These are phyloP conservation scores for Phytophthora melonis DNA, from an alignment of 352 stramenopile genomes.

Conservation along the genomic window DNA sequence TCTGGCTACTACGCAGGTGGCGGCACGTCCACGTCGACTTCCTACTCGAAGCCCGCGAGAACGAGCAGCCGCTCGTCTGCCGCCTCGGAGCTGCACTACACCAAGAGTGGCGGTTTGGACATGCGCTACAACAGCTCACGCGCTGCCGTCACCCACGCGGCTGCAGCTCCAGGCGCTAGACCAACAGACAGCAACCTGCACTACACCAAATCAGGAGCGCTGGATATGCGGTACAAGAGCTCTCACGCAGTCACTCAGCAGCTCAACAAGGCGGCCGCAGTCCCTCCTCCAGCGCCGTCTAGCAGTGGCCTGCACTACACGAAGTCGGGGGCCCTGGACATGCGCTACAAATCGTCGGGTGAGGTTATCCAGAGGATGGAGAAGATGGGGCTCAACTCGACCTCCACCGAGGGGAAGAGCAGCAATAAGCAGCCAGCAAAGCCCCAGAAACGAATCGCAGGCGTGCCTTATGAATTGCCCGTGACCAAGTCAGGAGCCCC, in stretches of 20 bases:
- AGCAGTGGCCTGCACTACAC: conserved; percentile 27
- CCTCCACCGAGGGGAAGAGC: background rate
- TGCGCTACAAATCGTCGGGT: conserved; percentile 39
- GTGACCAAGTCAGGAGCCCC: conserved; percentile 36
- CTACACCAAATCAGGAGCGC: conserved; percentile 31
- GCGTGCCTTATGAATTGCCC: conserved; percentile 24
- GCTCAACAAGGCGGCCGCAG: conserved; percentile 4
- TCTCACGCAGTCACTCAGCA: conserved; percentile 25
- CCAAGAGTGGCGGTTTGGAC: conserved; percentile 30
- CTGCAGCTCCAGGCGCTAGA: conserved; percentile 5
- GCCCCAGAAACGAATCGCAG: conserved; percentile 11
- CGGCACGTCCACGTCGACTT: background rate
- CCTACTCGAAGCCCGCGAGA: conserved; percentile 3
- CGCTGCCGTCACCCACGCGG: conserved; percentile 13
- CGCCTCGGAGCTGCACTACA: conserved; percentile 31
- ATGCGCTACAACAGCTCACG: conserved; percentile 37
- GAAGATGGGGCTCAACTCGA: conserved; percentile 20
- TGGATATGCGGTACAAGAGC: conserved; percentile 41
- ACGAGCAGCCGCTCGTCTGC: conserved; percentile 5
- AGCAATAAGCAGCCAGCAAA: conserved; percentile 16
- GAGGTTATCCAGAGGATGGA: conserved; percentile 36
- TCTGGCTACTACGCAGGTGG: conserved; percentile 7
- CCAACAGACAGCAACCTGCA: conserved; percentile 22
- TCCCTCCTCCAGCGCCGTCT: conserved; percentile 12
- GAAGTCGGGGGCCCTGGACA: conserved; percentile 35